phyloP scores from a whole-genome alignment of 2,329 filamentous ascomycete genomes.

The Fusarium tjaetaba region DNA sequence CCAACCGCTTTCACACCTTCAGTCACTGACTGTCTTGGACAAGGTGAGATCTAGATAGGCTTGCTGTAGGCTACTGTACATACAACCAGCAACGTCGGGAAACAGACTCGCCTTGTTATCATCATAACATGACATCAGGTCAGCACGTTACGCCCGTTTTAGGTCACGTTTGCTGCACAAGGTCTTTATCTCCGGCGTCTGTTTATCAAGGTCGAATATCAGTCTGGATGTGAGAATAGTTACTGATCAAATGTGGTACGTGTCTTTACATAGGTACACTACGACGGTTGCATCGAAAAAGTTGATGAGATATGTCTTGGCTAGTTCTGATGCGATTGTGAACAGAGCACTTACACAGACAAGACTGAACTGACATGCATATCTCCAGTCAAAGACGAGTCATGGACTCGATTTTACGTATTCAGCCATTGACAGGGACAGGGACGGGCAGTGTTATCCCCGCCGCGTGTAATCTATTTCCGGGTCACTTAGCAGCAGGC shows the following conservation, averaged over 20 bases:
- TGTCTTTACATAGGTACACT: neutral
- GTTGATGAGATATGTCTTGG: neutral
- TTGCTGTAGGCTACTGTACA: neutral
- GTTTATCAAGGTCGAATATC: slow-evolving; percentile 5
- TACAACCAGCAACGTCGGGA: neutral
- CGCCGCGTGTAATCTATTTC: slow-evolving; percentile 31
- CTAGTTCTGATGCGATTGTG: slow-evolving; percentile 15
- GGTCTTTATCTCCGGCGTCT: slow-evolving; percentile 20
- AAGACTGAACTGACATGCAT: neutral
- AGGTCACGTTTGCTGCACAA: slow-evolving; percentile 29
- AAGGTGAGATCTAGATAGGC: slow-evolving; percentile 1
- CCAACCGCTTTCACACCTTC: slow-evolving; percentile 14
- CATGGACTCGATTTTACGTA: slow-evolving; percentile 21
- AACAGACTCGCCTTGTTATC: slow-evolving; percentile 21
- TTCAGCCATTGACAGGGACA: neutral
- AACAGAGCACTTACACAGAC: slow-evolving; percentile 1
- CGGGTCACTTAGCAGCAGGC: slow-evolving; percentile 10
- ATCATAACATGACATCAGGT: slow-evolving; percentile 40
- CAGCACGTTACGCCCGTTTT: slow-evolving; percentile 28
- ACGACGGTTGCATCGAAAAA: neutral
- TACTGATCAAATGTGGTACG: neutral
- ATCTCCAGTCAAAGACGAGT: neutral
- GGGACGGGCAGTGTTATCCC: slow-evolving; percentile 20
- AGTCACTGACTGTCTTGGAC: neutral
- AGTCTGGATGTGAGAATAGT: neutral